Conservation (phyloP, 1,284 basidiomycete genomes). For the Apiotrichum akiyoshidainum region DNA sequence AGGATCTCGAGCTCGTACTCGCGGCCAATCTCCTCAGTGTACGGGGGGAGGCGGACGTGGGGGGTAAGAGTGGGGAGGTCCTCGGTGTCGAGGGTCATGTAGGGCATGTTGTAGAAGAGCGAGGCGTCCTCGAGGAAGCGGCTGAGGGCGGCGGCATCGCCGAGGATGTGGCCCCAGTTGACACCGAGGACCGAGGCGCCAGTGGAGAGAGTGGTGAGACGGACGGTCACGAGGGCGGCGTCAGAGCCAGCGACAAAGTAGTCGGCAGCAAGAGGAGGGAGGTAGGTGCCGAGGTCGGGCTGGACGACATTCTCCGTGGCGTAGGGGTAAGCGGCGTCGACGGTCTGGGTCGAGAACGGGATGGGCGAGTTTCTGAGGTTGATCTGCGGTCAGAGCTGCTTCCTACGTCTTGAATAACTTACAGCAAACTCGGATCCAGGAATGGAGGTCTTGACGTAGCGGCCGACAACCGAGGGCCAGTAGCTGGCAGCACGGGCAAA, state of each 20-base stretch:
- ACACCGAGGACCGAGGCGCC: conserved; percentile 26
- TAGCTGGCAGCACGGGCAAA: conserved; percentile 17
- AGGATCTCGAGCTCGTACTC: conserved; percentile 16
- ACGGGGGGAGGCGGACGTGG: conserved; percentile 19
- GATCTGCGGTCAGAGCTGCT: conserved; percentile 11
- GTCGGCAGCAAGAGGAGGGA: conserved; percentile 16
- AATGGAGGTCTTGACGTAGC: conserved; percentile 18
- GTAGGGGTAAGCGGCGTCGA: conserved; percentile 17
- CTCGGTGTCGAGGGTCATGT: conserved; percentile 16
- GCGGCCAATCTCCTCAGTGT: conserved; percentile 11
- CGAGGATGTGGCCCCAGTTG: conserved; percentile 26
- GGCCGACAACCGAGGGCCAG: conserved; percentile 27
- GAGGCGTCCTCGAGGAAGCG: conserved; percentile 27
- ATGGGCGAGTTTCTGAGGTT: conserved; percentile 30
- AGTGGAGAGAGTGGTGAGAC: conserved; percentile 19
- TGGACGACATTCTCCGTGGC: conserved; percentile 20
- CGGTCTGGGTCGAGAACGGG: conserved; percentile 26
- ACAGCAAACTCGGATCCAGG: conserved; percentile 21
- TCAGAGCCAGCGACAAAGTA: conserved; percentile 22
- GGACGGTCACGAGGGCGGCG: conserved; percentile 22
- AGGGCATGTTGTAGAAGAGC: conserved; percentile 25
- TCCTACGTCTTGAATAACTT: not conserved
- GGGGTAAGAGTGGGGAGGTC: conserved; percentile 23
- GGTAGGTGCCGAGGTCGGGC: conserved; percentile 17
- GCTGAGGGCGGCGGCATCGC: conserved; percentile 22